phyloP scores from a whole-genome alignment of 2,329 filamentous ascomycete genomes.

The Penicillium sp. region DNA sequence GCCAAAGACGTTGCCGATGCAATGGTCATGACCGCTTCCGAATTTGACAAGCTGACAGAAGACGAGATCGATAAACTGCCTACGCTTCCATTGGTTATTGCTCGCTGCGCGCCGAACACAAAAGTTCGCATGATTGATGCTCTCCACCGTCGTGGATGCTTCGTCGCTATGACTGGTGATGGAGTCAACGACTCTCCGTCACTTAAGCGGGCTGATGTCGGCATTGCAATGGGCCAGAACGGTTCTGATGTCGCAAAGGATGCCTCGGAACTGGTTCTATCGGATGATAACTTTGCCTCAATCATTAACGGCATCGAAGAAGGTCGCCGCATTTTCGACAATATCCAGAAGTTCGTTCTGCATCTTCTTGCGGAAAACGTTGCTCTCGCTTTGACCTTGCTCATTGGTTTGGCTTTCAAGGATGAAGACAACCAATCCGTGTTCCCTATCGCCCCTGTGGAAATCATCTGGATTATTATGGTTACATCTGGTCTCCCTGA shows the following conservation, averaged over 20 bases:
- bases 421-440: constrained; percentile 69
- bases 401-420: constrained; percentile 78
- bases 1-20: constrained; percentile 61
- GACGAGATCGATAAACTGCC: constrained; percentile 63
- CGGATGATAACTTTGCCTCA: constrained; percentile 82
- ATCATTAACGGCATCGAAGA: constrained; percentile 81
- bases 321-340: constrained; percentile 81
- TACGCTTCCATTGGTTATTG: constrained; percentile 55
- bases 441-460: constrained; percentile 78
- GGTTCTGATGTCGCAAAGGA: constrained; percentile 79
- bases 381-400: constrained; percentile 74
- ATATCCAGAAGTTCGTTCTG: constrained; percentile 83
- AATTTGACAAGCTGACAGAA: constrained; percentile 74
- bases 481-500: constrained; percentile 82
- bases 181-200: constrained; percentile 85
- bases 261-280: constrained; percentile 62
- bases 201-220: constrained; percentile 75
- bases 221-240: constrained; percentile 78
- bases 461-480: constrained; percentile 95
- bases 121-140: constrained; percentile 85
- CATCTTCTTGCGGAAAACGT: constrained; percentile 78
- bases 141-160: constrained; percentile 56
- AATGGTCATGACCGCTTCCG: constrained; percentile 69
- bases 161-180: constrained; percentile 85
- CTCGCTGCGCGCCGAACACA: constrained; percentile 56